Percentiles rank a stretch among this genome's conserved stretches.
Evolutionary conservation across 202 grass and related monocot genomes (phyloP).

Genomic region (Cymbopogon flexuosus): DNA sequence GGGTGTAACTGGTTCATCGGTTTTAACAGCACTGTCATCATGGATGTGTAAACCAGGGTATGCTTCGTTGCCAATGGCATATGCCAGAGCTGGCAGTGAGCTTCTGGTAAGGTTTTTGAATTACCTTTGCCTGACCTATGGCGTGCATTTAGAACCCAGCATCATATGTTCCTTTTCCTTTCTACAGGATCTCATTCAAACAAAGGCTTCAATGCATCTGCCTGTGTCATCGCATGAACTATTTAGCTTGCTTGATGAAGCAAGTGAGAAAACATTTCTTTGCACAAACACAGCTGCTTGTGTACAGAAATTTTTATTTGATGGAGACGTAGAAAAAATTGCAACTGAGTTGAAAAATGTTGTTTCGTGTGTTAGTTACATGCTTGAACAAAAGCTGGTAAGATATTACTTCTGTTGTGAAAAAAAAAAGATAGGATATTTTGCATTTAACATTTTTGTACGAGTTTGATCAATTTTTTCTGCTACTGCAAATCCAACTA

Average conservation of each 20-base stretch:
- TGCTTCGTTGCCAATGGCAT: conserved; percentile 55
- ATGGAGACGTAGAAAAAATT: conserved; percentile 68
- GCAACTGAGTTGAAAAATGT: conserved; percentile 82
- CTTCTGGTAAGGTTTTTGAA: conserved; percentile 57
- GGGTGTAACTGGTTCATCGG: conserved; percentile 58
- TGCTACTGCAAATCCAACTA: conserved; percentile 18
- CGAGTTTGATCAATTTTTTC: neutral
- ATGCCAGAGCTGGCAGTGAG: conserved; percentile 68
- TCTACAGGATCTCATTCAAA: conserved; percentile 66
- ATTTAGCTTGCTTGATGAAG: conserved; percentile 69
- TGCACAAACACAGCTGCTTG: conserved; percentile 51
- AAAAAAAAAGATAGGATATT: neutral
- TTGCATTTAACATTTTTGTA: conserved; percentile 13
- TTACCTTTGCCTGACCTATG: conserved; percentile 1
- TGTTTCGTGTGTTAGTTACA: conserved; percentile 65
- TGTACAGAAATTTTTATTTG: conserved; percentile 77
- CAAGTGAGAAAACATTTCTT: conserved; percentile 92
- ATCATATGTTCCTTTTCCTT: neutral
- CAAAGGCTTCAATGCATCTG: conserved; percentile 35
- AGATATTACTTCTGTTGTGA: neutral
- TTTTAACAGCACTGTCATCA: conserved; percentile 54
- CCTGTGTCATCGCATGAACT: conserved; percentile 63
- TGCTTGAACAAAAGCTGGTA: conserved; percentile 93
- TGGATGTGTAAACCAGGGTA: conserved; percentile 77
- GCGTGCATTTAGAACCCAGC: neutral